Evolutionary conservation across 2,329 filamentous ascomycete genomes (phyloP).

Genomic region (Dothistroma septosporum): DNA sequence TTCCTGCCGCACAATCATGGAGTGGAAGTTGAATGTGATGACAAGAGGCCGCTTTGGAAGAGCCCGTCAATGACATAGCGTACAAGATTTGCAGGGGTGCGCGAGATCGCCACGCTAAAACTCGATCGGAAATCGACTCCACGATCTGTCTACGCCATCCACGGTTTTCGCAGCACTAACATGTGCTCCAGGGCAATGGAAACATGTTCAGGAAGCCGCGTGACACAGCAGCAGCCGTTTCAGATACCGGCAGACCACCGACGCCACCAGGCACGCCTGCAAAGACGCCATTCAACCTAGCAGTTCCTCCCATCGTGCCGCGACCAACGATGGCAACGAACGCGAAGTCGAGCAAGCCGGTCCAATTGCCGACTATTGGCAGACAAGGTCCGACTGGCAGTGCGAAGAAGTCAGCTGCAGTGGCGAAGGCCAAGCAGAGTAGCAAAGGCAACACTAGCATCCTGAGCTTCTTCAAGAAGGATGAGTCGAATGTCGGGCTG

Average conservation of each 20-base stretch:
- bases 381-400: conserved; percentile 28
- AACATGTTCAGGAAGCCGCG: conserved; percentile 55
- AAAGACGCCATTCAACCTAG: conserved; percentile 32
- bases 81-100: neutral
- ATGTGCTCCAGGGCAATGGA: neutral
- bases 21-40: too few species aligned
- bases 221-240: conserved; percentile 38
- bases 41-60: too few species aligned
- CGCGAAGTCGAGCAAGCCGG: conserved; percentile 24
- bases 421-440: conserved; percentile 37
- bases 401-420: conserved; percentile 35
- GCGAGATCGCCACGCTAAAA: neutral
- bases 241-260: conserved; percentile 46
- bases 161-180: neutral
- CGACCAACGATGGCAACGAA: conserved; percentile 32
- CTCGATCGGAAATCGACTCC: neutral
- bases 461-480: conserved; percentile 53
- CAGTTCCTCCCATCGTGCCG: conserved; percentile 29
- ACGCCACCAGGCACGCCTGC: conserved; percentile 43
- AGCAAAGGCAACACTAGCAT: conserved; percentile 49
- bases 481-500: conserved; percentile 26
- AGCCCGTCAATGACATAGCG: neutral
- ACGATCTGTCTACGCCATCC: neutral
- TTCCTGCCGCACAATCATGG: too few species aligned
- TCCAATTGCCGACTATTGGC: conserved; percentile 29